Evolutionary conservation across 179 eudicot genomes (phyloP), one percentile per base, ranked within the genome.

Genomic region (Gypsophila paniculata): DNA sequence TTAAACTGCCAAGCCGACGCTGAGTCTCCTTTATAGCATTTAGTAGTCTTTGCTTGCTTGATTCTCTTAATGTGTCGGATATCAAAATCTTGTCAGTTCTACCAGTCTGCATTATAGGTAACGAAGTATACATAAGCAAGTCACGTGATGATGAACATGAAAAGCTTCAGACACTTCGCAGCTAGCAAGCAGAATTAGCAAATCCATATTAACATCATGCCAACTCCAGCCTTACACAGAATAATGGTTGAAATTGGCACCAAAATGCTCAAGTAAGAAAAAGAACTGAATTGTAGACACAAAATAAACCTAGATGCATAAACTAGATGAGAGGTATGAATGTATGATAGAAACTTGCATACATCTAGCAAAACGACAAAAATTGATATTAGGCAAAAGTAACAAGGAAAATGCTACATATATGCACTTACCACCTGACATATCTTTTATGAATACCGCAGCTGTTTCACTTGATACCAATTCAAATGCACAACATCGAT

Each of bases 41-140:
- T 23, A 69, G 71, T 66, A 93, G 73, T 77, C 90, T 83, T 77
- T 86, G 93, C 85, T 82, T 91, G 83, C 96, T 80, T 38, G 93
- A 75, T 76, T 83, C 88, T 76, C 98, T 80, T 57, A 89, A 65
- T n/a, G 86, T 68, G 69, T 82, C 87, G 11, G 96, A 84, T 78
- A 93, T 80, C 72, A 73, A 72, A 76, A 87, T 89, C 81, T 88
- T 91, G 82, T 86, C 86, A 2, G 73, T 71, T 73, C 77, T 89
- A 78, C 78, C 70, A 23, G 60, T 76, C 98, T 90, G 80, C 70
- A 66, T 59, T 12, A 70, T 49, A 77, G 38, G 52, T 71, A n/a
- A 57, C 68, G 18, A 7, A 49, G 2, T 26, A 34, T n/a, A 71
- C 75, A 69, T 73, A 60, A 73, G 67, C 72, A 60, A 61, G 65